A percentile compares a stretch with the other conserved stretches of the same genome.
phyloP scores from a whole-genome alignment of 257 asterid species.

The Primulina eburnea region DNA sequence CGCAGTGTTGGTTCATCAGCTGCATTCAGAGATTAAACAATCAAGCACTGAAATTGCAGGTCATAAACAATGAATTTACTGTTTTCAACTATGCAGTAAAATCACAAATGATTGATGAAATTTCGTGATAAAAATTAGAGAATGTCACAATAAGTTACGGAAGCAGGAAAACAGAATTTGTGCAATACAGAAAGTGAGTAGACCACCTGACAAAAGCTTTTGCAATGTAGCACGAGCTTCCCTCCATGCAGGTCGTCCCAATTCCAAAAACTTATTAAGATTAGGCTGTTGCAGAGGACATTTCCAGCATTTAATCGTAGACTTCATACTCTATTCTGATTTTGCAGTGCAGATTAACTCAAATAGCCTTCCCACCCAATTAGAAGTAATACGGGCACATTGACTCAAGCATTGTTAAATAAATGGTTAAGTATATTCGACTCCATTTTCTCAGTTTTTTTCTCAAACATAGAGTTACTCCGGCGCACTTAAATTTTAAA shows the following conservation, averaged over 20 bases:
- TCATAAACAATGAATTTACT: constrained; percentile 1
- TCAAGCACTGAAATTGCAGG: constrained; percentile 7
- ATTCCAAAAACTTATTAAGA: constrained; percentile 74
- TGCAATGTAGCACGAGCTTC: constrained; percentile 89
- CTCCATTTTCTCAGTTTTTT: background rate
- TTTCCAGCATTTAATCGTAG: constrained; percentile 14
- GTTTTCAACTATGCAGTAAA: constrained; percentile 13
- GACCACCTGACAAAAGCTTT: constrained; percentile 77
- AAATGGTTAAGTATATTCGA: background rate
- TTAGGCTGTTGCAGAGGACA: constrained; percentile 49
- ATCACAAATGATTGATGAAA: constrained; percentile 5
- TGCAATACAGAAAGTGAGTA: constrained; percentile 12
- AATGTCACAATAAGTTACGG: background rate
- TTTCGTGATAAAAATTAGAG: constrained; percentile 8
- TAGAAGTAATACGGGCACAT: constrained; percentile 7
- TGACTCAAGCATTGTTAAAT: constrained; percentile 1
- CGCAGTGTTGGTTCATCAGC: constrained; percentile 73
- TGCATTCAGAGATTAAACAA: constrained; percentile 36
- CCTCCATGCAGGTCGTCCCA: constrained; percentile 95
- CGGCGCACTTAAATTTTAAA: background rate
- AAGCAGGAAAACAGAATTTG: constrained; percentile 1
- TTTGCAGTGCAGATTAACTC: background rate
- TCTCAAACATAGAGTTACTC: constrained; percentile 12
- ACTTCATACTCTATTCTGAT: background rate
- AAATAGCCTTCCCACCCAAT: constrained; percentile 3